Evolutionary conservation across 768 basidiomycete genomes (phyloP), one percentile per base, ranked within the genome.

Genomic region (Lyophyllum atratum): DNA sequence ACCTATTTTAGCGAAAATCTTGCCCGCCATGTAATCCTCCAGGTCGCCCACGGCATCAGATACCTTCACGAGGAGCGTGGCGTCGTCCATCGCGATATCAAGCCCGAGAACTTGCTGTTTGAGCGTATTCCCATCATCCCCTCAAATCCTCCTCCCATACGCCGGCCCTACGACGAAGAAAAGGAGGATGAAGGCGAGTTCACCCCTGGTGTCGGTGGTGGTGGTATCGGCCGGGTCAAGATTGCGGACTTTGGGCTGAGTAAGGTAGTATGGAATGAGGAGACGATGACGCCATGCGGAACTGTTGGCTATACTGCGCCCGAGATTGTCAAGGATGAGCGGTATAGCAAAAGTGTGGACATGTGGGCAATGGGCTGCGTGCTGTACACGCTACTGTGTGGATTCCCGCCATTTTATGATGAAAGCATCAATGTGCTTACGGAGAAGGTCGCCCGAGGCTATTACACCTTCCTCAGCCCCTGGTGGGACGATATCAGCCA

Each of bases 341-440:
- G 94, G 26, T 96, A 96, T 70, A 90, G 86, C 70, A 95, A 95
- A 74, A 93, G 91, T 66, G 96, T 98, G 53, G 97, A 99, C 69
- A 98, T 98, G 97, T 99, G 97, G 97, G 97, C 97, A 2, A 76
- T 99, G 34, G 97, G 97, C 39, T 99, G 97, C 72, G 97, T 99
- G n/a, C 81, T 99, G 1, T 99, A 99, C 75, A 99, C 97, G 2
- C 80, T 98, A 2, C 86, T 99, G 19, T 98, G 97, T 66, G 97
- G 97, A 51, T 97, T 98, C 73, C 92, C 91, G 45, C 97, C 97
- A 0, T 99, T 99, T 77, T 99, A 98, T 73, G 97, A 99, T 62
- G 97, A 99, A 72, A 95, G 92, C 68, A 99, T 99, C 75, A 94
- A 91, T 64, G 94, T 98, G 39, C 82, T 98, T 43, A 98, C 97